Evolutionary conservation across 192 early-diverging fungal species (phyloP).

Genomic region (Thamnidium elegans): DNA sequence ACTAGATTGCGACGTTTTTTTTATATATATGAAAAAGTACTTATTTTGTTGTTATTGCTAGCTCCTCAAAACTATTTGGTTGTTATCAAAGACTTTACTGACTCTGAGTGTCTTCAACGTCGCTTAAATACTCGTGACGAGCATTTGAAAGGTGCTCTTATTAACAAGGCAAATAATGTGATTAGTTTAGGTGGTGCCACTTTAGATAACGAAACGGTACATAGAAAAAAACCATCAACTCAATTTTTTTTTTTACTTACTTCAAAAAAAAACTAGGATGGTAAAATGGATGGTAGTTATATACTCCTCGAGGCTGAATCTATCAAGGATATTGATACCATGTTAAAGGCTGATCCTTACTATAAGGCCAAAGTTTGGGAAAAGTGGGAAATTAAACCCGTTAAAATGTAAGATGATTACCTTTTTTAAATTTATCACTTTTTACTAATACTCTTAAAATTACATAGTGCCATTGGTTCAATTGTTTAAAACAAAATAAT

Average conservation of each 20-base stretch:
- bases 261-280: too few relatives aligned
- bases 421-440: too few relatives aligned
- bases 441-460: too few relatives aligned
- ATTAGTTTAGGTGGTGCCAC: not conserved
- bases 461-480: not conserved
- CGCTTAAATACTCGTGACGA: not conserved
- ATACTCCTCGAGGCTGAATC: not conserved
- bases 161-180: not conserved
- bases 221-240: too few relatives aligned
- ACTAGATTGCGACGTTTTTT: too few relatives aligned
- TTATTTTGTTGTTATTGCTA: conserved; percentile 11
- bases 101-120: conserved; percentile 8
- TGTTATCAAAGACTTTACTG: conserved; percentile 1
- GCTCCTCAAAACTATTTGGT: not conserved
- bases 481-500: too few relatives aligned
- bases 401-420: not conserved
- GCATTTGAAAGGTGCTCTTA: not conserved
- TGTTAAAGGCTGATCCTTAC: conserved; percentile 1
- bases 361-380: conserved; percentile 16
- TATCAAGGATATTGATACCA: not conserved
- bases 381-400: conserved; percentile 13
- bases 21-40: too few relatives aligned
- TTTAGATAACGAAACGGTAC: conserved; percentile 15
- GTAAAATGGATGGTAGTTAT: conserved; percentile 17
- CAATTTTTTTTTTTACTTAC: too few relatives aligned